A percentile compares a stretch with the other conserved stretches of the same genome.
Evolutionary conservation across 768 basidiomycete genomes (phyloP).

Genomic region (Lyophyllum decastes): DNA sequence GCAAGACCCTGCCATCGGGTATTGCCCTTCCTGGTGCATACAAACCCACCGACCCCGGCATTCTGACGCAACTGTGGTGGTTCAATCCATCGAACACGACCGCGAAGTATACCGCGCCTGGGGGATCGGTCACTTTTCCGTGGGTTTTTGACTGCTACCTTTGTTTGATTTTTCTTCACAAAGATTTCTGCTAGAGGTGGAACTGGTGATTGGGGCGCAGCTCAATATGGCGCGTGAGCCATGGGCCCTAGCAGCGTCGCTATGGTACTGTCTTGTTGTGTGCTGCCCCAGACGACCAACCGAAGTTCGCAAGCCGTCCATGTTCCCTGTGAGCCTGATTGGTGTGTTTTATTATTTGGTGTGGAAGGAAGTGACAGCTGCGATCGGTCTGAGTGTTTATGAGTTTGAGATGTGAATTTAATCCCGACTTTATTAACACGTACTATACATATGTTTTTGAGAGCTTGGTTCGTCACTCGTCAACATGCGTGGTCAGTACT

Average conservation of each 20-base stretch:
- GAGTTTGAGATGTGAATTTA: too few relatives aligned
- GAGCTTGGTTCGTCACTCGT: too few relatives aligned
- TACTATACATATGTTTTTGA: too few relatives aligned
- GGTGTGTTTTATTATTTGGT: too few relatives aligned
- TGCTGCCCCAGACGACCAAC: too few relatives aligned
- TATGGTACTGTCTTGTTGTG: neutral
- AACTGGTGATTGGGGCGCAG: conserved; percentile 10
- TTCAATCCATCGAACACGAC: conserved; percentile 14
- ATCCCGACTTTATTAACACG: too few relatives aligned
- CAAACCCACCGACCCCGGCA: conserved; percentile 29
- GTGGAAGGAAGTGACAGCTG: too few relatives aligned
- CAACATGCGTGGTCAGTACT: too few relatives aligned
- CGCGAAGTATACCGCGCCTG: conserved; percentile 16
- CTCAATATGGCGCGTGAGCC: neutral
- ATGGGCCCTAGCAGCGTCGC: neutral
- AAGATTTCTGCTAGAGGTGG: neutral
- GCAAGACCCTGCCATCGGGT: conserved; percentile 30
- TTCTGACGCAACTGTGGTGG: conserved; percentile 20
- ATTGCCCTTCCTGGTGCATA: conserved; percentile 40
- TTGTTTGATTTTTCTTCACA: neutral
- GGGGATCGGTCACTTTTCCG: conserved; percentile 7
- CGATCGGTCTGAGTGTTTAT: too few relatives aligned
- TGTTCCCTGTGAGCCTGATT: too few relatives aligned
- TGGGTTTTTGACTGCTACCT: neutral
- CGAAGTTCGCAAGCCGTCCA: too few relatives aligned